Conservation (phyloP, 768 basidiomycete genomes). For the Serendipita sp. region DNA sequence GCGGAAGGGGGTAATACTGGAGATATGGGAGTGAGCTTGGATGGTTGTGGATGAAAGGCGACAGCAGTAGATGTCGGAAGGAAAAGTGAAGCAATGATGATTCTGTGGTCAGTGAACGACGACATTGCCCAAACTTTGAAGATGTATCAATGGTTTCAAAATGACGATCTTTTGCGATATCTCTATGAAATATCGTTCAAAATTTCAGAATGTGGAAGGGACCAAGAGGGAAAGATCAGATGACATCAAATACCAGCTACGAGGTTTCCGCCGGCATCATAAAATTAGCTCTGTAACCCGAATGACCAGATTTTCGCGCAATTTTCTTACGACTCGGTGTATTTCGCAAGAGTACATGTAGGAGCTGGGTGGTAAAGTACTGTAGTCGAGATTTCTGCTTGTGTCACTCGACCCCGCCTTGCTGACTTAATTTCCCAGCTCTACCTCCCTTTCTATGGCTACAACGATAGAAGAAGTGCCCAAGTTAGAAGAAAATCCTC, state of each 20-base stretch:
- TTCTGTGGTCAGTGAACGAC: slow-evolving; percentile 54
- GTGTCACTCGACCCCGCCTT: too few species aligned
- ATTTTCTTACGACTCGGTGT: too few species aligned
- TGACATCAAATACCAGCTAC: neutral
- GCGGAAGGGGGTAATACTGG: slow-evolving; percentile 7
- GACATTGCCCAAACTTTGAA: slow-evolving; percentile 30
- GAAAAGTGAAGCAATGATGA: slow-evolving; percentile 72
- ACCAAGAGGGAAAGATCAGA: neutral
- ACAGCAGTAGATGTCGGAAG: slow-evolving; percentile 57
- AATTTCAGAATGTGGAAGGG: neutral
- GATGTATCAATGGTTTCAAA: neutral
- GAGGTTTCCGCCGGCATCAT: neutral
- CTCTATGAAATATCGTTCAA: neutral
- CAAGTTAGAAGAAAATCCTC: slow-evolving; percentile 48
- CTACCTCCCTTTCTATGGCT: neutral
- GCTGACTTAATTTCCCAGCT: neutral
- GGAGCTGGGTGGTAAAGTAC: too few species aligned
- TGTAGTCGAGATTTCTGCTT: too few species aligned
- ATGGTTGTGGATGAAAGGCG: slow-evolving; percentile 35
- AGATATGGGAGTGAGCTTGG: slow-evolving; percentile 26
- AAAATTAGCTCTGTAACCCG: neutral
- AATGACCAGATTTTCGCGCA: too few species aligned
- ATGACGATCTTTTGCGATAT: too few species aligned
- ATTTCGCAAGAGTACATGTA: too few species aligned
- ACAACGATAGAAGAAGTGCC: neutral